phyloP scores from a whole-genome alignment of 352 stramenopile species.

The Globisporangium radiosum region DNA sequence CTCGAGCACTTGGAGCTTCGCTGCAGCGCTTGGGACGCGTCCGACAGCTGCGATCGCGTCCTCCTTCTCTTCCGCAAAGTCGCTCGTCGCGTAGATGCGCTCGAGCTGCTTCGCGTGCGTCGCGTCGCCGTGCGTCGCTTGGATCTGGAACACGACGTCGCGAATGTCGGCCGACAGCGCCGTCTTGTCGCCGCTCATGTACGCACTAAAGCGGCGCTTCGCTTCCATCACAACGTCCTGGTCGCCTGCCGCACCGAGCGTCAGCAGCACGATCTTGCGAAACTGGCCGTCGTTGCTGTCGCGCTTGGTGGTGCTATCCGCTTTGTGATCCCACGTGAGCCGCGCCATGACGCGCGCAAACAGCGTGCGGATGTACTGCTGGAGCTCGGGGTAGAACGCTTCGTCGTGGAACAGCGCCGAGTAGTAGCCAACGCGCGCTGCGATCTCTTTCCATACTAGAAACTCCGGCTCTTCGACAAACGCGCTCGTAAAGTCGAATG shows the following conservation, averaged over 20 bases:
- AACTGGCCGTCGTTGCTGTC: slow-evolving; percentile 53
- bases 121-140: slow-evolving; percentile 28
- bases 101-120: slow-evolving; percentile 49
- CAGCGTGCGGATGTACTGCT: slow-evolving; percentile 46
- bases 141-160: slow-evolving; percentile 47
- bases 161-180: slow-evolving; percentile 54
- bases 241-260: slow-evolving; percentile 44
- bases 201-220: slow-evolving; percentile 45
- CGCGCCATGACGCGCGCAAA: slow-evolving; percentile 47
- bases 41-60: slow-evolving; percentile 58
- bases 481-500: slow-evolving; percentile 55
- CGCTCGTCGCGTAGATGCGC: slow-evolving; percentile 50
- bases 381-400: slow-evolving; percentile 41
- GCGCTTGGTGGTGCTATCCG: slow-evolving; percentile 3
- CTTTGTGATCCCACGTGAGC: slow-evolving; percentile 40
- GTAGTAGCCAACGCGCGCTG: slow-evolving; percentile 42
- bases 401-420: slow-evolving; percentile 45
- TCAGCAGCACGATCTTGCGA: slow-evolving; percentile 48
- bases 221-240: slow-evolving; percentile 43
- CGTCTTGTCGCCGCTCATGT: slow-evolving; percentile 33
- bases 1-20: slow-evolving; percentile 64
- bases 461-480: slow-evolving; percentile 52
- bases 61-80: slow-evolving; percentile 60
- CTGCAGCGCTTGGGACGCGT: slow-evolving; percentile 23
- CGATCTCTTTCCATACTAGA: slow-evolving; percentile 67